Conservation (phyloP, 331 rosid species). For the Arachis monticola region DNA sequence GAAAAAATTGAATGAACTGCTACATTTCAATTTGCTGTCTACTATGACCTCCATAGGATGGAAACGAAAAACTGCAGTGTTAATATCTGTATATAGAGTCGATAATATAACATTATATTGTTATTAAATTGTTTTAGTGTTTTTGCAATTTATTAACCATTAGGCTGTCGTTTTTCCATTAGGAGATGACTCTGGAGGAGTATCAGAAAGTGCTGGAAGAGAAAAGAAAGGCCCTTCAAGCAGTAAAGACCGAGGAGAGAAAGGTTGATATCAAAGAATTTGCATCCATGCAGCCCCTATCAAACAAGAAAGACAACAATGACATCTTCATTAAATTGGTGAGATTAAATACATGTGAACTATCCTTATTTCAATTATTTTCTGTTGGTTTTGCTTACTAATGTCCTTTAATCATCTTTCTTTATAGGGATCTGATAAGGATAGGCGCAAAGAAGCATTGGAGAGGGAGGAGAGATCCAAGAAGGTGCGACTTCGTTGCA, state of each 20-base stretch:
- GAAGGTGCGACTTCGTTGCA: slow-evolving; percentile 54
- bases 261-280: slow-evolving; percentile 74
- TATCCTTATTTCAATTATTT: not conserved
- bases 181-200: slow-evolving; percentile 93
- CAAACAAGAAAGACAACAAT: slow-evolving; percentile 68
- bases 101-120: too few species aligned
- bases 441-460: slow-evolving; percentile 72
- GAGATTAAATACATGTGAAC: not conserved
- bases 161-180: not conserved
- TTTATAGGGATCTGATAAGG: slow-evolving; percentile 82
- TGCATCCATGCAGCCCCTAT: slow-evolving; percentile 74
- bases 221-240: slow-evolving; percentile 71
- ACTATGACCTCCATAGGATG: not conserved
- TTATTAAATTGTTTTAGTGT: not conserved
- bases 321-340: slow-evolving; percentile 84
- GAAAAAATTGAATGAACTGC: slow-evolving; percentile 1
- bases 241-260: slow-evolving; percentile 67
- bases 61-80: not conserved
- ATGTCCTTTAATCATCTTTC: not conserved
- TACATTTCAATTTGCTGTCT: not conserved
- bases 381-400: not conserved
- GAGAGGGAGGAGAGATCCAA: slow-evolving; percentile 83
- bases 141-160: not conserved
- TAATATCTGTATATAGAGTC: too few species aligned
- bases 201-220: slow-evolving; percentile 81